Conservation (phyloP, 1,139 yeast species). For the Taiozyma onychis region DNA sequence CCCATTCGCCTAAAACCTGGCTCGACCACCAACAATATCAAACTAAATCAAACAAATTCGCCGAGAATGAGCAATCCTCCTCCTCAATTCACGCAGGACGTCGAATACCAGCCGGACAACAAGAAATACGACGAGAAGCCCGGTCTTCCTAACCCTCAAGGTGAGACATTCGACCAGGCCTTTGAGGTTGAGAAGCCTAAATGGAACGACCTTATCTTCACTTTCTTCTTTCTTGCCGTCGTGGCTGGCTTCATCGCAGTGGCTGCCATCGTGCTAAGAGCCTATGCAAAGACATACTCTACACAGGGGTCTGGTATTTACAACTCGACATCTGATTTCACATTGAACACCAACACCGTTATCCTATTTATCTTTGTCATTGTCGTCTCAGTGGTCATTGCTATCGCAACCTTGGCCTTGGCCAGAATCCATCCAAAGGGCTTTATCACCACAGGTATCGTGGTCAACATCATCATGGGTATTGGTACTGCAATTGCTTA, state of each 20-base stretch:
- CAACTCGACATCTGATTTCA: constrained; percentile 43
- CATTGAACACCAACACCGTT: constrained; percentile 69
- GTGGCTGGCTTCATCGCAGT: constrained; percentile 67
- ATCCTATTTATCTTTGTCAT: constrained; percentile 65
- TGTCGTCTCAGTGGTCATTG: constrained; percentile 54
- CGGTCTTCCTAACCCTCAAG: constrained; percentile 26
- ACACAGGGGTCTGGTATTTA: constrained; percentile 67
- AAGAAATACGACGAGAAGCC: constrained; percentile 23
- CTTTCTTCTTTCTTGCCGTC: constrained; percentile 54
- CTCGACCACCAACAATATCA: too few relatives aligned
- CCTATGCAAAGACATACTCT: constrained; percentile 50
- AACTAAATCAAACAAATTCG: too few relatives aligned
- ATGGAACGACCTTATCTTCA: constrained; percentile 70
- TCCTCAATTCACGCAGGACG: constrained; percentile 20
- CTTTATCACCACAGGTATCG: constrained; percentile 67
- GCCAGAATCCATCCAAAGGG: constrained; percentile 61
- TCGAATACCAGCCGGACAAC: constrained; percentile 11
- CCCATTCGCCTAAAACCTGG: too few relatives aligned
- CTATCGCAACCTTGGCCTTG: constrained; percentile 48
- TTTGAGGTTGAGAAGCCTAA: constrained; percentile 62
- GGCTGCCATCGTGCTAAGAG: constrained; percentile 62
- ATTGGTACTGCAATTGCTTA: constrained; percentile 74
- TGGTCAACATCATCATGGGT: constrained; percentile 63
- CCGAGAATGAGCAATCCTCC: constrained; percentile 5
- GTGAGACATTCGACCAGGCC: constrained; percentile 55